A percentile compares a stretch with the other conserved stretches of the same genome.
Conservation (phyloP, 192 early-diverging fungal species). For the Gamsiella multidivaricata region DNA sequence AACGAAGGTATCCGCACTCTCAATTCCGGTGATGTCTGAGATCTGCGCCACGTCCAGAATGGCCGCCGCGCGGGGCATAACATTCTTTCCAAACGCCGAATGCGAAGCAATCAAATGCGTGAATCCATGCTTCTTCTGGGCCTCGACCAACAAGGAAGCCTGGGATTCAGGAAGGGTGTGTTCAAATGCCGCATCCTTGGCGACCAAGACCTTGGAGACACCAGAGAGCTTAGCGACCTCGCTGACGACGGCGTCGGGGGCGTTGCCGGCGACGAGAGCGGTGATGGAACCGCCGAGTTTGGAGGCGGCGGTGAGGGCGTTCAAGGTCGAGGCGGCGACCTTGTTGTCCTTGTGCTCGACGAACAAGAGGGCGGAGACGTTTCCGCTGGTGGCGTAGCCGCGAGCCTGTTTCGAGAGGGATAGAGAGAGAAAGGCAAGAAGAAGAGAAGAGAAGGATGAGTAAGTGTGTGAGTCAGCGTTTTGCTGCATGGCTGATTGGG, state of each 20-base stretch:
- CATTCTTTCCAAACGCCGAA: slow-evolving; percentile 93
- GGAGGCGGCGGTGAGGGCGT: slow-evolving; percentile 88
- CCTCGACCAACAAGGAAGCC: slow-evolving; percentile 78
- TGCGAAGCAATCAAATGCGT: slow-evolving; percentile 91
- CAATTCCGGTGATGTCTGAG: slow-evolving; percentile 88
- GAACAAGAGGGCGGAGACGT: slow-evolving; percentile 83
- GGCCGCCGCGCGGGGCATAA: slow-evolving; percentile 93
- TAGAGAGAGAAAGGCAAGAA: not conserved
- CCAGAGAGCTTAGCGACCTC: slow-evolving; percentile 72
- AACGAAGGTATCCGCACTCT: slow-evolving; percentile 88
- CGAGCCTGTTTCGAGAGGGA: slow-evolving; percentile 28
- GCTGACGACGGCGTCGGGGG: slow-evolving; percentile 73
- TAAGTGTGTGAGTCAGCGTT: not conserved
- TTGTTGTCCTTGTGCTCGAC: slow-evolving; percentile 89
- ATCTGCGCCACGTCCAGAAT: slow-evolving; percentile 90
- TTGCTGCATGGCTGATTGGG: not conserved
- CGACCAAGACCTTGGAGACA: slow-evolving; percentile 86
- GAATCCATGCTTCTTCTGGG: slow-evolving; percentile 75
- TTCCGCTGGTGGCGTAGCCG: slow-evolving; percentile 62
- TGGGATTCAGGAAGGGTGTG: slow-evolving; percentile 85
- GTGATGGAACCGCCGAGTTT: slow-evolving; percentile 85
- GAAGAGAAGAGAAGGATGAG: not conserved
- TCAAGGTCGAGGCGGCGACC: slow-evolving; percentile 79
- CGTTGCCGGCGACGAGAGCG: slow-evolving; percentile 88
- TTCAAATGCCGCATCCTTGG: slow-evolving; percentile 81